Conservation (phyloP, 2,329 filamentous ascomycete species). For the Aureobasidium melanogenum region DNA sequence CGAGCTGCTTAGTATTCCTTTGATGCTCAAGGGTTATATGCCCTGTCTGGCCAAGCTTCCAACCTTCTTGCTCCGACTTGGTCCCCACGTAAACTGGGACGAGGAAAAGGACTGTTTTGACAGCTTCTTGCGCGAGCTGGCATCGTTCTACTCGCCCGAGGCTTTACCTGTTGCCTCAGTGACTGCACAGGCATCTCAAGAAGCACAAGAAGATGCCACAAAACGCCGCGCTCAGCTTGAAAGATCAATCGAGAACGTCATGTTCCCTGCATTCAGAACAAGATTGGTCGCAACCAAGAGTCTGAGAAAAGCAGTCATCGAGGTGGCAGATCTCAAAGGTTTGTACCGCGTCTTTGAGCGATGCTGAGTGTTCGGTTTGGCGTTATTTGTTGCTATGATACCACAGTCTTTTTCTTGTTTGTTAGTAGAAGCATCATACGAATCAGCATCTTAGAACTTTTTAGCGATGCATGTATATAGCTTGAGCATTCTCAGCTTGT, state of each 20-base stretch:
- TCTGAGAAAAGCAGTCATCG: constrained; percentile 68
- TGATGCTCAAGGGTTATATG: constrained; percentile 81
- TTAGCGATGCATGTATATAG: neutral
- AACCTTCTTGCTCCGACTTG: constrained; percentile 75
- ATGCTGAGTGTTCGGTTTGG: constrained; percentile 48
- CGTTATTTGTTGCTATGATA: neutral
- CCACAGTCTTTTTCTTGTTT: neutral
- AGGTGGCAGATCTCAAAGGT: constrained; percentile 86
- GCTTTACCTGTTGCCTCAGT: constrained; percentile 50
- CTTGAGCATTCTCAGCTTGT: neutral
- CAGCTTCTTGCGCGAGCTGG: constrained; percentile 75
- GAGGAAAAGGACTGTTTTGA: constrained; percentile 81
- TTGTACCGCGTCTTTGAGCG: constrained; percentile 92
- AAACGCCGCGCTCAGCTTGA: constrained; percentile 54
- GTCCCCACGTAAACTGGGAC: constrained; percentile 79
- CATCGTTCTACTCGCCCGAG: constrained; percentile 85
- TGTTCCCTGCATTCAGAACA: constrained; percentile 84
- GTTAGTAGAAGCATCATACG: neutral
- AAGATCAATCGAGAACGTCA: constrained; percentile 68
- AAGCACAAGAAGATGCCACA: constrained; percentile 19
- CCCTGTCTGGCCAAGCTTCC: constrained; percentile 82
- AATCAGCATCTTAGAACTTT: neutral
- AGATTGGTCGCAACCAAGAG: constrained; percentile 72
- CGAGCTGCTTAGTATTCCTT: constrained; percentile 67
- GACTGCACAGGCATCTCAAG: constrained; percentile 42